phyloP scores from a whole-genome alignment of 257 asterid genomes.

The Ophiorrhiza pumila region DNA sequence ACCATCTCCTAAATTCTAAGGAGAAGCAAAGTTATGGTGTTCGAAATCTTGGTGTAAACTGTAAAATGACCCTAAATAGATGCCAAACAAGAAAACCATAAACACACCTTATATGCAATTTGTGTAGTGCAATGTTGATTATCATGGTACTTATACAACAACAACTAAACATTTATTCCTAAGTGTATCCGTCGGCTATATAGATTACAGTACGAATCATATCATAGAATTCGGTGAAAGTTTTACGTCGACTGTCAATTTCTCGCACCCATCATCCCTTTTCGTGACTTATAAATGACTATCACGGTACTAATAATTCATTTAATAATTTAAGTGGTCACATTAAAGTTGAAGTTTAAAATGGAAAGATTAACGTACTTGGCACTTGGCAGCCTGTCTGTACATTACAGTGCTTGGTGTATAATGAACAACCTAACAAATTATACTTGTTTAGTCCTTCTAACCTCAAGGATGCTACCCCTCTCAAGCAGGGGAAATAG shows the following conservation, averaged over 20 bases:
- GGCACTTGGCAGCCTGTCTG: not conserved
- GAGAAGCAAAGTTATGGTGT: not conserved
- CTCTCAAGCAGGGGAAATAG: constrained; percentile 24
- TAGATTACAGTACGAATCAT: too few species aligned
- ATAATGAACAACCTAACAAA: constrained; percentile 15
- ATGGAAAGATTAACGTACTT: constrained; percentile 6
- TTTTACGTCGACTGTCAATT: too few species aligned
- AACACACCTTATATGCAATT: not conserved
- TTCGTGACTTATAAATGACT: too few species aligned
- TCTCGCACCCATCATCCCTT: too few species aligned
- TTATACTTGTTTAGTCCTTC: not conserved
- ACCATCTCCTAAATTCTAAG: constrained; percentile 2
- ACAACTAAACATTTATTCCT: too few species aligned
- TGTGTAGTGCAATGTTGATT: not conserved
- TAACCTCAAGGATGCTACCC: constrained; percentile 13
- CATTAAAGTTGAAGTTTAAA: constrained; percentile 11
- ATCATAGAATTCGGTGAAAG: too few species aligned
- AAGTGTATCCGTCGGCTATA: too few species aligned
- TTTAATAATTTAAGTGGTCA: constrained; percentile 10
- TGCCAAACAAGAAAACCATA: not conserved
- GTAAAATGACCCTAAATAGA: not conserved
- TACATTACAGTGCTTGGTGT: constrained; percentile 1
- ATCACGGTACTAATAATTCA: not conserved
- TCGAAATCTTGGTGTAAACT: not conserved
- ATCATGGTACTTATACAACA: too few species aligned